Evolutionary conservation across 768 basidiomycete genomes (phyloP).

Genomic region (Tulasnella calospora): DNA sequence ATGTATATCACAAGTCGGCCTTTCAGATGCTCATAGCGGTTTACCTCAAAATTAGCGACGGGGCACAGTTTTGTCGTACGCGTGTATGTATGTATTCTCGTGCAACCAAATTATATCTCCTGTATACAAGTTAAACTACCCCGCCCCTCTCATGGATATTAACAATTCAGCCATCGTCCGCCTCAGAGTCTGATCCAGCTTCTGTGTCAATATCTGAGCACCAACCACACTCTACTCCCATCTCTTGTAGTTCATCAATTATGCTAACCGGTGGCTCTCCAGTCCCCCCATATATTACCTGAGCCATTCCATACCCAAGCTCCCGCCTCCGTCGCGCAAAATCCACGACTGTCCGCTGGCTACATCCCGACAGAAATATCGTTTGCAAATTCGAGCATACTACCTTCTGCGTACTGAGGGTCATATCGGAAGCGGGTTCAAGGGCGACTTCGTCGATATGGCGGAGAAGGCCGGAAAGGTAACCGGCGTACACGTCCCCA

Average conservation of each 20-base stretch:
- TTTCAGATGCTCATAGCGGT: no score
- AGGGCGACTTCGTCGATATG: background rate
- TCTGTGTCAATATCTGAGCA: background rate
- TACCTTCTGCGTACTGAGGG: background rate
- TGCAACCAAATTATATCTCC: no score
- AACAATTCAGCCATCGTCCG: background rate
- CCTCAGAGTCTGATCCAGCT: no score
- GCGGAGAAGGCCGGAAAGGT: background rate
- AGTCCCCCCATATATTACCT: background rate
- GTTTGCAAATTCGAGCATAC: background rate
- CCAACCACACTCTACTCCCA: background rate
- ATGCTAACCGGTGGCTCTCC: background rate
- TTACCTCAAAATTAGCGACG: no score
- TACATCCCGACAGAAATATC: background rate
- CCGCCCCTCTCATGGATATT: no score
- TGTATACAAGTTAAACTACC: no score
- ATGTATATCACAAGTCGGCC: no score
- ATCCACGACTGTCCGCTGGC: background rate
- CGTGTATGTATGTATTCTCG: no score
- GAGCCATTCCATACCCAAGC: background rate
- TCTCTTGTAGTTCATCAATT: background rate
- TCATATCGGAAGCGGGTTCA: background rate
- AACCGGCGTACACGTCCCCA: background rate
- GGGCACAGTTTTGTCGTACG: no score
- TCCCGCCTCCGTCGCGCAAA: background rate